Base-by-base conservation (phyloP, 345 rosid genomes). In the Citrus unshiu region DNA sequence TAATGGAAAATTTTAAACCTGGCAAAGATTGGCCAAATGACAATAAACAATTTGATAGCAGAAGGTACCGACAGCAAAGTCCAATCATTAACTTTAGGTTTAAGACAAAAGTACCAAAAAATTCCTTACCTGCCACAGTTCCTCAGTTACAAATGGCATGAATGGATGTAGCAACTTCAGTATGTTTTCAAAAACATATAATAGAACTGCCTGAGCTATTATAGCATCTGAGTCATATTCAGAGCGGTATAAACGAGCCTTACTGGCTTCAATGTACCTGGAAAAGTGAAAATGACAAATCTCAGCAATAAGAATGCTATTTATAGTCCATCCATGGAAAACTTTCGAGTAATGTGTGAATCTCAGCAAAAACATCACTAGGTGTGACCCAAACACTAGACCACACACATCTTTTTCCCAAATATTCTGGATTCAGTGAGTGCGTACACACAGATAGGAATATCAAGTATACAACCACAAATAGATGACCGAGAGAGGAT, bases 111-210 rank as follows among this genome's bases (percentile, higher is more conserved):
- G 25, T 13, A 46, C 51, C 51, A 13, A 39, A 69, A 68, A 72
- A 59, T 35, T 25, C 21, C 34, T 74, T 79, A 95, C 99, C 97
- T 93, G 99, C 99, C 98, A 95, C n/a, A 93, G 90, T 74, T 90
- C 94, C 83, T 95, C 98, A 1, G 96, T 95, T 58, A 95, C 99
- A 76, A 95, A 95, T 14, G 99, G 99, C 98, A 95, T 95, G 83
- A 95, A 95, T 5, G 99, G 99, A 85, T 95, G 99, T 40, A 95
- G 87, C 86, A 95, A 83, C 84, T 92, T 93, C 78, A 95, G 90
- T 82, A 91, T 85, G 76, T 89, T 91, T 86, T 91, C 94, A 75
- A 93, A 95, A 81, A 92, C 93, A 83, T 95, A 92, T 67, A 95
- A 82, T 54, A 93, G 85, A 84, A 93, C 96, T 32, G 99, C 90